Percentiles rank a stretch among this genome's conserved stretches.
phyloP scores from a whole-genome alignment of 345 rosid genomes.

The Eucalyptus tenuipes region DNA sequence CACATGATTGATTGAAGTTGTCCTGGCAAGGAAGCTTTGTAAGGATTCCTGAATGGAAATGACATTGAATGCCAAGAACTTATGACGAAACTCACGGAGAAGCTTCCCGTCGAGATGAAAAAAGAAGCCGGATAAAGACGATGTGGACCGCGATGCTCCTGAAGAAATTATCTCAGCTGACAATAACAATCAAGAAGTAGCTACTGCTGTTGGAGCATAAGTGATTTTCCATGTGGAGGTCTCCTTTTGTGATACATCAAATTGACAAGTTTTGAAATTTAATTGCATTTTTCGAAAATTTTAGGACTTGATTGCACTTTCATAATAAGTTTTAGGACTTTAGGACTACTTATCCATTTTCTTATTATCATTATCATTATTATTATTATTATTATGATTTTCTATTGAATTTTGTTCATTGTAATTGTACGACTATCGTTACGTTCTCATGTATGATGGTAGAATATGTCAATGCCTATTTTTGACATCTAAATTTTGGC shows the following conservation, averaged over 20 bases:
- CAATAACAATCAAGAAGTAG: slow-evolving; percentile 55
- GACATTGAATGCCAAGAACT: slow-evolving; percentile 50
- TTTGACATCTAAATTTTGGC: too few relatives aligned
- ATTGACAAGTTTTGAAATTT: too few relatives aligned
- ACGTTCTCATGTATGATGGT: neutral
- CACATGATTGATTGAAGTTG: slow-evolving; percentile 23
- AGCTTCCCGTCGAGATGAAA: slow-evolving; percentile 19
- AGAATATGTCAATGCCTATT: neutral
- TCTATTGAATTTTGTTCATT: too few relatives aligned
- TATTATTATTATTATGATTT: too few relatives aligned
- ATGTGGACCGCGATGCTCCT: slow-evolving; percentile 8
- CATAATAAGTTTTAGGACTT: too few relatives aligned
- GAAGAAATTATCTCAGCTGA: neutral
- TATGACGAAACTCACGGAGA: slow-evolving; percentile 41
- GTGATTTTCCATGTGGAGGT: neutral
- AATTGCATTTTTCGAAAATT: too few relatives aligned
- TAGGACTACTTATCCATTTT: rapidly evolving
- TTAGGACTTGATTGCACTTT: too few relatives aligned
- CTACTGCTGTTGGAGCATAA: slow-evolving; percentile 36
- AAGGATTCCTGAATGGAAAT: slow-evolving; percentile 33
- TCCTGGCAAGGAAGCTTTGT: slow-evolving; percentile 77
- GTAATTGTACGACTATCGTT: too few relatives aligned
- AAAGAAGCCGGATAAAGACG: slow-evolving; percentile 8
- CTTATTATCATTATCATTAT: too few relatives aligned
- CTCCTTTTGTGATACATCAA: too few relatives aligned